Evolutionary conservation across 2,329 filamentous ascomycete genomes (phyloP).

Genomic region (Diaporthe citriasiana): DNA sequence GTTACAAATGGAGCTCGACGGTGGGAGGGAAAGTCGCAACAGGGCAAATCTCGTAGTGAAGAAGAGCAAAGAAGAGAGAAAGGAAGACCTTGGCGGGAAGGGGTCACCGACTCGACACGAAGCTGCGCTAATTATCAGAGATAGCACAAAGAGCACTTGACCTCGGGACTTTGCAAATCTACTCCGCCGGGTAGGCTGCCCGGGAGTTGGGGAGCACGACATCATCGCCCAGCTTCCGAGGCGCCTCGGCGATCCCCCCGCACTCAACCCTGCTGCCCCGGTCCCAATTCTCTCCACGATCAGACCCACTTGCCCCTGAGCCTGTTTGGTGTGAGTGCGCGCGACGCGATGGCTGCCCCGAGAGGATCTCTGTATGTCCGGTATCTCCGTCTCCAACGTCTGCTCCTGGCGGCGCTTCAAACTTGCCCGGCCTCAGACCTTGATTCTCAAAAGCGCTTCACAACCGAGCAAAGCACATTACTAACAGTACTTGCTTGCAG

Average conservation of each 20-base stretch:
- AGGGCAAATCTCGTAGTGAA: neutral
- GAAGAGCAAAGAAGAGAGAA: neutral
- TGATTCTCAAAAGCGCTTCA: neutral
- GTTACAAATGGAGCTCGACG: neutral
- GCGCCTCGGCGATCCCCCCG: slow-evolving; percentile 17
- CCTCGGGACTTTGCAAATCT: slow-evolving; percentile 19
- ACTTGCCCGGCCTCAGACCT: neutral
- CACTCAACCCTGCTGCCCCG: slow-evolving; percentile 21
- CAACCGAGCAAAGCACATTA: neutral
- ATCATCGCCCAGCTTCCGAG: slow-evolving; percentile 18
- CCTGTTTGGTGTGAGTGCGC: slow-evolving; percentile 5
- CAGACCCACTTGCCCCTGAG: slow-evolving; percentile 23
- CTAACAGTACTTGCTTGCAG: neutral
- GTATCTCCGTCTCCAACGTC: slow-evolving; percentile 25
- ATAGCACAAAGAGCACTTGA: slow-evolving; percentile 14
- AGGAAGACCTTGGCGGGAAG: neutral
- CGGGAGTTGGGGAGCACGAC: slow-evolving; percentile 10
- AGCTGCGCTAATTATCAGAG: slow-evolving; percentile 19
- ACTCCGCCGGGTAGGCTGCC: slow-evolving; percentile 17
- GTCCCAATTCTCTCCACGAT: slow-evolving; percentile 19
- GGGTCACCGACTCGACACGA: slow-evolving; percentile 10
- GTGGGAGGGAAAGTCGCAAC: neutral
- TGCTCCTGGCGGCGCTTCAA: neutral
- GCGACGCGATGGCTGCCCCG: neutral
- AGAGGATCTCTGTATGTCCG: neutral